A percentile compares a stretch with the other conserved stretches of the same genome.
Evolutionary conservation across 768 basidiomycete genomes (phyloP).

Genomic region (Rhodosporidiobolus odoratus): DNA sequence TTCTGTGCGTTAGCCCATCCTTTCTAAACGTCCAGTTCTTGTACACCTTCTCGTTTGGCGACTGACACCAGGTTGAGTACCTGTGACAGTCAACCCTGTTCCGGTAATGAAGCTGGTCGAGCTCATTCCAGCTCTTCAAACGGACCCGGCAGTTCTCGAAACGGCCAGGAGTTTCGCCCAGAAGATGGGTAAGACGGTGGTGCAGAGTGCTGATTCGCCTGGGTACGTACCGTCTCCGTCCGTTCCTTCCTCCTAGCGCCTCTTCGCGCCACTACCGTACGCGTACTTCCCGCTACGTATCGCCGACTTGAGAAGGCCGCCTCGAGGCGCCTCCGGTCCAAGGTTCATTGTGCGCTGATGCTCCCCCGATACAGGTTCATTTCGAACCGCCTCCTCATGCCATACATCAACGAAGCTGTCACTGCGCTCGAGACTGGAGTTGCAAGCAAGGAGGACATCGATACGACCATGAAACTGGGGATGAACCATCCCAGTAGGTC

Average conservation of each 20-base stretch:
- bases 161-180: constrained; percentile 73
- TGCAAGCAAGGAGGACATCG: constrained; percentile 91
- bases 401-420: constrained; percentile 95
- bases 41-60: neutral
- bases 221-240: constrained; percentile 60
- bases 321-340: no score
- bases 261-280: neutral
- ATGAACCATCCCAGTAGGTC: constrained; percentile 51
- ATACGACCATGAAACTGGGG: constrained; percentile 84
- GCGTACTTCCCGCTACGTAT: no score
- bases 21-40: neutral
- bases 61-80: neutral
- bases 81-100: constrained; percentile 67
- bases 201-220: constrained; percentile 82
- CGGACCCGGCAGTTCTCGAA: constrained; percentile 66
- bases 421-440: constrained; percentile 88
- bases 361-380: constrained; percentile 26
- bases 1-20: constrained; percentile 16
- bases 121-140: constrained; percentile 87
- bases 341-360: no score
- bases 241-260: neutral
- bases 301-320: no score
- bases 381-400: constrained; percentile 61
- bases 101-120: constrained; percentile 98
- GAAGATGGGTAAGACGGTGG: constrained; percentile 90